These are phyloP conservation scores for Sugiyamaella lignohabitans DNA, from an alignment of 805 yeast genomes.

Conservation along the genomic window DNA sequence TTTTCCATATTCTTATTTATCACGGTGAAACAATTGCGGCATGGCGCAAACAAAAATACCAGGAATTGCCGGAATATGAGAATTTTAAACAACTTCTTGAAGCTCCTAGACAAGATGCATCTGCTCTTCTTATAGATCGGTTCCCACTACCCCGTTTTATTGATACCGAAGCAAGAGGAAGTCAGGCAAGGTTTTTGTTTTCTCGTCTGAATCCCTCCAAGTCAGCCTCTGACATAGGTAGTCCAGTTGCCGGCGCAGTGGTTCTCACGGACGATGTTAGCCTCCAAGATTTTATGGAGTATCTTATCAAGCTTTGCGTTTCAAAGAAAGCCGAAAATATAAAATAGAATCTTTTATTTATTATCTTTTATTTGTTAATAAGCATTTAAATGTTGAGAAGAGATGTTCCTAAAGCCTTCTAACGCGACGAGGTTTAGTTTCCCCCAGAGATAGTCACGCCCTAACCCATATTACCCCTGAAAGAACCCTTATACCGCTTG, in stretches of 20 bases:
- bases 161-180: conserved; percentile 92
- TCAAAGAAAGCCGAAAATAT: conserved; percentile 11
- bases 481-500: too few species aligned
- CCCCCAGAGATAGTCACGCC: too few species aligned
- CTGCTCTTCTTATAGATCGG: conserved; percentile 77
- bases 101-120: conserved; percentile 83
- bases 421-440: too few species aligned
- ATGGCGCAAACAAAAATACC: conserved; percentile 90
- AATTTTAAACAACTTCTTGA: conserved; percentile 76
- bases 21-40: conserved; percentile 88
- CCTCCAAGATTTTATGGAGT: conserved; percentile 84
- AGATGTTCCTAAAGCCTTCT: too few species aligned
- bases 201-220: conserved; percentile 89
- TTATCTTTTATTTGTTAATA: too few species aligned
- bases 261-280: conserved; percentile 92
- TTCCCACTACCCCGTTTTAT: conserved; percentile 94
- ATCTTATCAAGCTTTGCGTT: conserved; percentile 79
- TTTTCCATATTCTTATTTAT: conserved; percentile 85
- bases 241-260: conserved; percentile 39
- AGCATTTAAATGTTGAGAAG: too few species aligned
- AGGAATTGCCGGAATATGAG: conserved; percentile 76
- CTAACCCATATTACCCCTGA: too few species aligned
- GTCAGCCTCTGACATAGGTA: conserved; percentile 47
- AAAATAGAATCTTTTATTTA: too few species aligned
- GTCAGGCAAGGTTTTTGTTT: conserved; percentile 90